These are phyloP conservation scores for Aspergillus udagawae DNA, from an alignment of 2,329 filamentous ascomycete genomes.

Conservation along the genomic window DNA sequence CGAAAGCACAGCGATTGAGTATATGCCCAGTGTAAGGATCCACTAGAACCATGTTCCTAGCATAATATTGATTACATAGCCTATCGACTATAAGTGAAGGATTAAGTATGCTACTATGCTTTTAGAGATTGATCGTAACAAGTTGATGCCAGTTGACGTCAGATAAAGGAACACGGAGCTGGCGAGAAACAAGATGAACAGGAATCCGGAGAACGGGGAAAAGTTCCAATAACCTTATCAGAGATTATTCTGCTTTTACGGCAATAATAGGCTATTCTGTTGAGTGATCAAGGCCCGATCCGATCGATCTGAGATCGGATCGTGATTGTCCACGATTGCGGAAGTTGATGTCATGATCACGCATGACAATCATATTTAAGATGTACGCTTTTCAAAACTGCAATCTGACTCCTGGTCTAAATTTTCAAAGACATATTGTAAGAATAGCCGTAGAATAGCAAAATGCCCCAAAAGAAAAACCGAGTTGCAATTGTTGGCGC, in stretches of 20 bases:
- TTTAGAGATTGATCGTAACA: no score
- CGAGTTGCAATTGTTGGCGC: slow-evolving; percentile 59
- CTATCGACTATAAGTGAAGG: no score
- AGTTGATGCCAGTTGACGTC: no score
- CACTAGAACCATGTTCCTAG: background rate
- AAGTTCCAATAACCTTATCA: background rate
- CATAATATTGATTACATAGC: no score
- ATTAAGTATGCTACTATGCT: background rate
- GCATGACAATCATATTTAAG: background rate
- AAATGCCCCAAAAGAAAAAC: slow-evolving; percentile 29
- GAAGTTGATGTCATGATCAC: background rate
- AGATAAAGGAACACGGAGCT: no score
- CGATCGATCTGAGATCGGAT: background rate
- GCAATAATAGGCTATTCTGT: background rate
- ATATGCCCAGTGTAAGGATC: no score
- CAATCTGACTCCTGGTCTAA: background rate
- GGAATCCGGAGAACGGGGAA: no score
- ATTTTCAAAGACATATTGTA: background rate
- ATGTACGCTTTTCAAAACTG: no score
- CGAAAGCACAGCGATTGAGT: no score
- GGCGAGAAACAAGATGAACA: background rate
- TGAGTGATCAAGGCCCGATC: background rate
- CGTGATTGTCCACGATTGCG: background rate
- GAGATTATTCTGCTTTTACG: background rate
- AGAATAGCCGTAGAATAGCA: background rate